Conservation (phyloP, 1,284 basidiomycete species). For the Ustanciosporium gigantosporum region DNA sequence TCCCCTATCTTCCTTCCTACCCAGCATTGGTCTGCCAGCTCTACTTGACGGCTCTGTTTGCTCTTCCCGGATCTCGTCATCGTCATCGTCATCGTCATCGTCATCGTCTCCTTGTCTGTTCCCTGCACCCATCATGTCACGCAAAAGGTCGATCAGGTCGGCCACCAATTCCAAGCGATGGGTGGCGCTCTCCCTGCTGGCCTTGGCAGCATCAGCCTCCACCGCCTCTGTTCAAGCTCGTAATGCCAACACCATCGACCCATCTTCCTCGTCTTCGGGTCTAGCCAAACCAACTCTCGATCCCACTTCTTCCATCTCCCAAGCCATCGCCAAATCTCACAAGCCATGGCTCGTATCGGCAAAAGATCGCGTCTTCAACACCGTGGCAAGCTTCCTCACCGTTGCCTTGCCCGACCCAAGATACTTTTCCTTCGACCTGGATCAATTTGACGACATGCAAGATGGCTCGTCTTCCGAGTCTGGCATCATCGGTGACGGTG, state of each 20-base stretch:
- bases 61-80: no score
- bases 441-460: conserved; percentile 20
- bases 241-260: background rate
- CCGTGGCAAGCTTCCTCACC: conserved; percentile 22
- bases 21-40: no score
- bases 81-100: no score
- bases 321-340: conserved; percentile 15
- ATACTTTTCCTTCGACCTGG: conserved; percentile 34
- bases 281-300: conserved; percentile 3
- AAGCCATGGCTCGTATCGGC: conserved; percentile 21
- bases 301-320: conserved; percentile 17
- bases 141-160: background rate
- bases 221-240: background rate
- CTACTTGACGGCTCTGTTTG: no score
- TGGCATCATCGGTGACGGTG: conserved; percentile 31
- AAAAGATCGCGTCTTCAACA: conserved; percentile 19
- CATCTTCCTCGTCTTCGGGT: background rate
- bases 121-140: background rate
- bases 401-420: conserved; percentile 29
- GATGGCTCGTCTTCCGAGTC: conserved; percentile 15
- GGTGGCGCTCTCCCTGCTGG: background rate
- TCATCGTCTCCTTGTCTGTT: no score
- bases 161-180: background rate
- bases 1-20: no score
- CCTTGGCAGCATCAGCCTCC: background rate